Evolutionary conservation across 352 stramenopile genomes (phyloP), one percentile per base, ranked within the genome.

Genomic region (Pythium rishiriense): DNA sequence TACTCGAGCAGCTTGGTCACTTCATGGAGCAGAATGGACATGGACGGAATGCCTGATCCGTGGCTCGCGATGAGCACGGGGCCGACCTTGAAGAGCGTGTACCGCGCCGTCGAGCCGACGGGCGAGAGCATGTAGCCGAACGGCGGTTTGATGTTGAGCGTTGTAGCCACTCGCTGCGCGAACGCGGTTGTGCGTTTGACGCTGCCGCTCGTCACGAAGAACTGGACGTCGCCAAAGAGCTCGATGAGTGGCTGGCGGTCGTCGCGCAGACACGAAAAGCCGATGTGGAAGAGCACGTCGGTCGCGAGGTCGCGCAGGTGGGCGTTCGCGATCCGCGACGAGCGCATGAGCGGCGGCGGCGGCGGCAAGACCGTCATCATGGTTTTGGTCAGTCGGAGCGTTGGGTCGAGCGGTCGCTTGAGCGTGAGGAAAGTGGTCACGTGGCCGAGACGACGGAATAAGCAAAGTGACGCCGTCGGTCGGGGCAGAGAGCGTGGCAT

Each of bases 1-100:
- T 93, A 88, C 45, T 90, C 76, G 24, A 94, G 83, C 60, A 91
- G 73, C 72, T 92, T 91, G 72, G 85, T 91, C 35, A 93, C 80
- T 58, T 94, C 85, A 62, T 94, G 85, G 52, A 94, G 68, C 54
- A 91, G 55, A 60, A 94, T 92, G 24, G 81, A 87, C 47, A 89
- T 77, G n/a, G 84, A 93, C 26, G 85, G 85, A 69, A 89, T 82
- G 54, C 85, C 83, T 71, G 93, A 92, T 49, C 85, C 85, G 56
- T 94, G 85, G 70, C 89, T 93, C 50, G 79, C 83, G 43, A 92
- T 74, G 19, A 94, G 73, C 67, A 93, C 82, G 3, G 82, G 79
- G 9, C 83, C 85, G 33, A 93, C 85, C 70, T 94, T 94, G 80
- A 80, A 94, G 24, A 91, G 56, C 54, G 78, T 78, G 69, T 93